Conservation (phyloP, 805 yeast species). For the Monosporozyma solicola region DNA sequence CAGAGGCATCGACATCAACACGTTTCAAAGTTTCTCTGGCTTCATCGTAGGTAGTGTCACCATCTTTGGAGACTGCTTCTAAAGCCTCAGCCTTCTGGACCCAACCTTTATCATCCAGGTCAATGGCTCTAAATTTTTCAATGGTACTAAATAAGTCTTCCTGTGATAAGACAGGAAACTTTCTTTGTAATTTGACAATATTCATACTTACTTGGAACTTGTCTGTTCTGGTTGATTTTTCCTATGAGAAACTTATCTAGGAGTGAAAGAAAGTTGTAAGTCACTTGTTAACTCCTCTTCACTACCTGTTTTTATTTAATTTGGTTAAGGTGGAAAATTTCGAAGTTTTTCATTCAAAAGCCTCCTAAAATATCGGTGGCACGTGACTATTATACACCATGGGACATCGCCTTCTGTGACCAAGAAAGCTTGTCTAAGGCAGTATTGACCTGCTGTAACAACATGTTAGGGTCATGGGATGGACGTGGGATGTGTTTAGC, state of each 20-base stretch:
- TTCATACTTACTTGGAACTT: conserved; percentile 36
- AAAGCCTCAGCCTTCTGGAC: conserved; percentile 86
- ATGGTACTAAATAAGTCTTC: conserved; percentile 78
- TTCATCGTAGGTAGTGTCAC: conserved; percentile 79
- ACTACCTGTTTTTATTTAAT: neutral
- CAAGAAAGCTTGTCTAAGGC: neutral
- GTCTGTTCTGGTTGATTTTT: neutral
- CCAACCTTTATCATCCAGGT: conserved; percentile 87
- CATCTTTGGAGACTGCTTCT: conserved; percentile 69
- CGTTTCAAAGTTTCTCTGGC: conserved; percentile 88
- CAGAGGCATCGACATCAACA: conserved; percentile 92
- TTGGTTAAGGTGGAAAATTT: neutral
- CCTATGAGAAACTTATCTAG: neutral
- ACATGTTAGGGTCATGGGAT: neutral
- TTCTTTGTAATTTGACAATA: conserved; percentile 60
- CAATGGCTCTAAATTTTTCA: conserved; percentile 80
- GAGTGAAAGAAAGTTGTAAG: neutral
- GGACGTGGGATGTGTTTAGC: neutral
- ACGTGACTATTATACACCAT: neutral
- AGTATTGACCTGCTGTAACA: neutral
- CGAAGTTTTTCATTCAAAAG: neutral
- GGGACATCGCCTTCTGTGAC: neutral
- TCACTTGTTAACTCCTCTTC: neutral
- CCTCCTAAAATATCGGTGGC: neutral
- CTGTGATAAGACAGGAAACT: conserved; percentile 78